A percentile compares a stretch with the other conserved stretches of the same genome.
Conservation (phyloP, 2,329 filamentous ascomycete species). For the Pyricularia grisea region DNA sequence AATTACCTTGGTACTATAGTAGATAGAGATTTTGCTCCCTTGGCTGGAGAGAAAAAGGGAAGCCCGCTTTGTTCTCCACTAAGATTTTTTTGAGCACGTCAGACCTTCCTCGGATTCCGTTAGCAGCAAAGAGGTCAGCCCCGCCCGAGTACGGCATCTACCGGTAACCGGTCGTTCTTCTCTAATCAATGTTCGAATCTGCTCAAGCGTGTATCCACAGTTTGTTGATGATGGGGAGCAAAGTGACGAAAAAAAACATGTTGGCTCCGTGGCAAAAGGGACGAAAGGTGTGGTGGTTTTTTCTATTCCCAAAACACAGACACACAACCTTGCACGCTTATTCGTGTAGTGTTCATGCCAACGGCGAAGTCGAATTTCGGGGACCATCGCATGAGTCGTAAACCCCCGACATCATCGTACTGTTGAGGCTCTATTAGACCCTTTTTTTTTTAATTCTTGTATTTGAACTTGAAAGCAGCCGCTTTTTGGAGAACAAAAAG, state of each 20-base stretch:
- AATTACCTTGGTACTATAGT: no score
- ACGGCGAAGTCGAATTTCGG: background rate
- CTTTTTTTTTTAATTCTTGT: background rate
- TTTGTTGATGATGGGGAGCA: background rate
- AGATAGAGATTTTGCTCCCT: no score
- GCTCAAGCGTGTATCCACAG: no score
- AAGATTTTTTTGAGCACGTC: background rate
- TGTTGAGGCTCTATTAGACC: background rate
- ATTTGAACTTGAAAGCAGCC: background rate
- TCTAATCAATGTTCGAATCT: background rate
- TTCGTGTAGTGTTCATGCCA: background rate
- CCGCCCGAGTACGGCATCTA: background rate
- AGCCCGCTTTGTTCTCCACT: background rate
- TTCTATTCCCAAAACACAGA: background rate
- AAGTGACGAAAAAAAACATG: background rate
- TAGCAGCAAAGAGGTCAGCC: background rate
- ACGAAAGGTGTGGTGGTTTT: no score
- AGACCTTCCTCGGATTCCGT: background rate
- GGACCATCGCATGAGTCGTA: background rate
- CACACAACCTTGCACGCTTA: background rate
- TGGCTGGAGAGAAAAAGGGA: no score
- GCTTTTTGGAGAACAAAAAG: background rate
- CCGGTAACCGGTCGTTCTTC: background rate
- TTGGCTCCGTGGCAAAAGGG: background rate
- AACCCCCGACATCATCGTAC: background rate